Conservation (phyloP, 2,329 filamentous ascomycete genomes). For the Ambrosiella beaveri region DNA sequence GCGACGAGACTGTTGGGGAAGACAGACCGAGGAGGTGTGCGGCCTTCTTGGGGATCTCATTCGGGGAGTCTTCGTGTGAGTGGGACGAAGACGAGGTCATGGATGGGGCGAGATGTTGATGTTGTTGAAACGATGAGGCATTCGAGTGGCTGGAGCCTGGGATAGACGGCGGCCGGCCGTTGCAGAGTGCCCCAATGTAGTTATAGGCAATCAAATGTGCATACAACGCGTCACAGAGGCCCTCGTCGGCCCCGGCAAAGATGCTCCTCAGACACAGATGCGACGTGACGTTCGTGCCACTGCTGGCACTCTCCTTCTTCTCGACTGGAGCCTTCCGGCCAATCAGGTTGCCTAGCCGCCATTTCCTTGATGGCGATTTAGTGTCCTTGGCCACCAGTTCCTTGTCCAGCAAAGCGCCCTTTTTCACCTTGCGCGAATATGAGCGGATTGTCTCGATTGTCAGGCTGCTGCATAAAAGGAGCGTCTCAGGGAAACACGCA, state of each 20-base stretch:
- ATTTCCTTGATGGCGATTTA: constrained; percentile 4
- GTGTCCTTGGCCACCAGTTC: not conserved
- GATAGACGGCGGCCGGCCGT: constrained; percentile 3
- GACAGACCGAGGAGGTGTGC: constrained; percentile 32
- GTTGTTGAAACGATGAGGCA: constrained; percentile 11
- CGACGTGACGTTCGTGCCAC: constrained; percentile 14
- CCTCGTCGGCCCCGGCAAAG: constrained; percentile 34
- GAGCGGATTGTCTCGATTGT: constrained; percentile 40
- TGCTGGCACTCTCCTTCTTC: too few relatives aligned
- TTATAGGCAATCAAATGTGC: constrained; percentile 43
- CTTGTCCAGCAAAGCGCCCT: constrained; percentile 14
- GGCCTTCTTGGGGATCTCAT: constrained; percentile 33
- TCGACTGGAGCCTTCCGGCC: too few relatives aligned
- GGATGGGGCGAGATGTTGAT: constrained; percentile 9
- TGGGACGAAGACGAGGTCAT: not conserved
- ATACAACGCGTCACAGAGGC: constrained; percentile 41
- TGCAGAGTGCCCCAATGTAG: constrained; percentile 28
- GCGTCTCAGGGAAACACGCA: constrained; percentile 40
- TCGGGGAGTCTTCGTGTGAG: constrained; percentile 11
- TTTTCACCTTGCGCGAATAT: constrained; percentile 36
- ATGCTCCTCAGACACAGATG: constrained; percentile 33
- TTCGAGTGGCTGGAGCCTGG: constrained; percentile 14
- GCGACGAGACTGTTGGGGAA: constrained; percentile 12
- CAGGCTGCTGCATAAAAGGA: constrained; percentile 37
- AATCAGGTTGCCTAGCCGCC: not conserved